Evolutionary conservation across 495 filamentous ascomycete species (phyloP).

Genomic region (Parathielavia hyrcaniae): DNA sequence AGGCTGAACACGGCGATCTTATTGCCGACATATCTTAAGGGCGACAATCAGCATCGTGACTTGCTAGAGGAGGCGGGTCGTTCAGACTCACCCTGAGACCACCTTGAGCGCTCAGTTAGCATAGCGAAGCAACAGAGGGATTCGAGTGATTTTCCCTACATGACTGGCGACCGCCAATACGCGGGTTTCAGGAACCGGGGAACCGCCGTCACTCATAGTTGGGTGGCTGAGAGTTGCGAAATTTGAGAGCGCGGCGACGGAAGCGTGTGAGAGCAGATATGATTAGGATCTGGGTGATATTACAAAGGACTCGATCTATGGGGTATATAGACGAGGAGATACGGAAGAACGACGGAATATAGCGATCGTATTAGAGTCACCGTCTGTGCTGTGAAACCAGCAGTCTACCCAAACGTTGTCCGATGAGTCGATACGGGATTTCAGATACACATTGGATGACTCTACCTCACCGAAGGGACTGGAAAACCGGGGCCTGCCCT

Average conservation of each 20-base stretch:
- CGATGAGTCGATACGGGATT: no score
- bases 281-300: conserved; percentile 10
- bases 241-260: background rate
- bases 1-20: conserved; percentile 90
- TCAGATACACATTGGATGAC: no score
- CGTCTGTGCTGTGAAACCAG: no score
- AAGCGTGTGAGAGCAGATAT: background rate
- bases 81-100: conserved; percentile 62
- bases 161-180: conserved; percentile 95
- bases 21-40: conserved; percentile 83
- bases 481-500: conserved; percentile 13
- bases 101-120: conserved; percentile 51
- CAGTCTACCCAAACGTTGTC: no score
- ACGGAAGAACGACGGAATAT: background rate
- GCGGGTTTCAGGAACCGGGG: conserved; percentile 71
- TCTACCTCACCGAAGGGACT: background rate
- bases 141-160: conserved; percentile 53
- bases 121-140: conserved; percentile 14
- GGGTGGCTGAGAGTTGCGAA: background rate
- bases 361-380: no score
- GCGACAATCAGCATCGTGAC: background rate
- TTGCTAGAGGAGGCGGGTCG: background rate
- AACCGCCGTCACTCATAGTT: conserved; percentile 39
- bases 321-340: background rate
- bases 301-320: conserved; percentile 9